A percentile compares a stretch with the other conserved stretches of the same genome.
Evolutionary conservation across 352 stramenopile species (phyloP).

Genomic region (Phytophthora pluvialis): DNA sequence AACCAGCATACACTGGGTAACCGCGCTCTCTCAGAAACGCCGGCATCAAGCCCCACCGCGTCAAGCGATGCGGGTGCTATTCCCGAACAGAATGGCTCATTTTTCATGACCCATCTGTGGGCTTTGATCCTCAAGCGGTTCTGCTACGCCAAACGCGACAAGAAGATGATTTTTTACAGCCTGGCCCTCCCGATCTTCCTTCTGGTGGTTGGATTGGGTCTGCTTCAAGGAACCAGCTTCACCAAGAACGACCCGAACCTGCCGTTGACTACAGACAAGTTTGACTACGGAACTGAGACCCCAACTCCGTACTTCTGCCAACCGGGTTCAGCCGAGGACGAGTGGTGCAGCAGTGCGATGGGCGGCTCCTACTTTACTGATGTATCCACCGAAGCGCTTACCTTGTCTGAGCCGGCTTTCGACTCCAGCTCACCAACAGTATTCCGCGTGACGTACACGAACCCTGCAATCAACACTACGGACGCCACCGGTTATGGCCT

Average conservation of each 20-base stretch:
- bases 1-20: constrained; percentile 52
- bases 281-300: constrained; percentile 34
- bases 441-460: constrained; percentile 60
- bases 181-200: constrained; percentile 57
- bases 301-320: constrained; percentile 59
- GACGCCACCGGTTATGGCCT: constrained; percentile 56
- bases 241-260: constrained; percentile 54
- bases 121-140: constrained; percentile 71
- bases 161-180: constrained; percentile 67
- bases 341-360: constrained; percentile 55
- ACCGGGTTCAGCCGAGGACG: constrained; percentile 22
- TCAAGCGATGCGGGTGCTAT: constrained; percentile 16
- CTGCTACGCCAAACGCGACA: constrained; percentile 63
- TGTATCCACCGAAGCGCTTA: constrained; percentile 32
- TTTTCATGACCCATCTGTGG: constrained; percentile 48
- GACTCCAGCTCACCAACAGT: constrained; percentile 55
- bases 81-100: constrained; percentile 12
- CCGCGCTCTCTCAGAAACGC: constrained; percentile 12
- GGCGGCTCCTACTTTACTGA: constrained; percentile 42
- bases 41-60: constrained; percentile 11
- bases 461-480: constrained; percentile 49
- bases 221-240: constrained; percentile 48
- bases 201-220: constrained; percentile 56
- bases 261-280: constrained; percentile 34
- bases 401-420: constrained; percentile 34